Evolutionary conservation across 75 land plant genomes (phyloP).

Genomic region (Pinus albicaulis): DNA sequence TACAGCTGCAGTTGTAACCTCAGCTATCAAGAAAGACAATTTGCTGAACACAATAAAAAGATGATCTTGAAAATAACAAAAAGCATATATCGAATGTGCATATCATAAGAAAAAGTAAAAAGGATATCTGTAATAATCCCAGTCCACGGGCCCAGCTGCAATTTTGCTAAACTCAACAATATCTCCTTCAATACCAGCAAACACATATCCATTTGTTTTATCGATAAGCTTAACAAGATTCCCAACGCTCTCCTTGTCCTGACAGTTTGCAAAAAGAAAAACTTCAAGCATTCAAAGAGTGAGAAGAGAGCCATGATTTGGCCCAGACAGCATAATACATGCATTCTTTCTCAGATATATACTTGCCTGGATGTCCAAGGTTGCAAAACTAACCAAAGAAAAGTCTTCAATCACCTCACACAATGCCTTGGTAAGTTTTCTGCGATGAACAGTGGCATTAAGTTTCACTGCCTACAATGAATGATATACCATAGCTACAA

Average conservation of each 20-base stretch:
- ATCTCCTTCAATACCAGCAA: conserved; percentile 79
- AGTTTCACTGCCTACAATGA: conserved; percentile 1
- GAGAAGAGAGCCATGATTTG: neutral
- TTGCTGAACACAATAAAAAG: neutral
- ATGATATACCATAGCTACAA: neutral
- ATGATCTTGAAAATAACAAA: conserved; percentile 2
- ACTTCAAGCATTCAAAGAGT: neutral
- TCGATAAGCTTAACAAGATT: conserved; percentile 89
- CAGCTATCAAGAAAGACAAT: conserved; percentile 41
- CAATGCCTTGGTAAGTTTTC: conserved; percentile 89
- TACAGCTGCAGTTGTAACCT: conserved; percentile 74
- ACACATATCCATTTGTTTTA: conserved; percentile 94
- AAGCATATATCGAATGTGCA: neutral
- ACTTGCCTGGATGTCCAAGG: conserved; percentile 79
- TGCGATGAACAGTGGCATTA: conserved; percentile 19
- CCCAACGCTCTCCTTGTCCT: conserved; percentile 97
- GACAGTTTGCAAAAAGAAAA: conserved; percentile 11
- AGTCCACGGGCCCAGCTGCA: conserved; percentile 77
- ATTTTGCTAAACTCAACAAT: conserved; percentile 89
- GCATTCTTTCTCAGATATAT: neutral
- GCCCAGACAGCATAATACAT: neutral
- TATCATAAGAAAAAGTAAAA: conserved; percentile 4
- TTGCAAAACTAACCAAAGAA: conserved; percentile 77
- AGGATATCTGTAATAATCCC: conserved; percentile 99
- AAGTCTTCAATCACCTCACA: conserved; percentile 93